phyloP scores from a whole-genome alignment of 257 asterid genomes.

The Solanum clarkiae region DNA sequence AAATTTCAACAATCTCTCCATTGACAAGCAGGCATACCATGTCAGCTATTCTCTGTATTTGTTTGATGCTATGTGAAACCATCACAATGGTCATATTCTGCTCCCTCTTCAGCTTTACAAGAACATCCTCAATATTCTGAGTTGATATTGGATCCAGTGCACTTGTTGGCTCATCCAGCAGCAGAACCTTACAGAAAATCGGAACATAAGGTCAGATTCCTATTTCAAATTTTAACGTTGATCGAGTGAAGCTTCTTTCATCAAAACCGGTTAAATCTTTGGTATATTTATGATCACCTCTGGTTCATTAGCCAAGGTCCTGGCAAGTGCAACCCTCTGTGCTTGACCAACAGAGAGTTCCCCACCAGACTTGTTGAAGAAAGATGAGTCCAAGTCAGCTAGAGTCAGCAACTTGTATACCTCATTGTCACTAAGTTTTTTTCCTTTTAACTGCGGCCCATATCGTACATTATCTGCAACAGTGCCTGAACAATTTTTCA shows the following conservation, averaged over 20 bases:
- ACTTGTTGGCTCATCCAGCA: conserved; percentile 73
- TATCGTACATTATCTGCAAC: conserved; percentile 68
- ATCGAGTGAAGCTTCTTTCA: background rate
- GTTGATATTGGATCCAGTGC: conserved; percentile 73
- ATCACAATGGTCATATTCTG: conserved; percentile 37
- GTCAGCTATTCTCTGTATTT: conserved; percentile 66
- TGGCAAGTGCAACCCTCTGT: conserved; percentile 79
- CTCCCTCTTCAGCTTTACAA: conserved; percentile 49
- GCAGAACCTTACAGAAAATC: conserved; percentile 28
- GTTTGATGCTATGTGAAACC: conserved; percentile 74
- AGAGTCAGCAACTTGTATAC: conserved; percentile 49
- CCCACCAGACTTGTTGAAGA: conserved; percentile 43
- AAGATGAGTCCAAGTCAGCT: conserved; percentile 59
- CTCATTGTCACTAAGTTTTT: conserved; percentile 40
- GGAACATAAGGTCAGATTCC: background rate
- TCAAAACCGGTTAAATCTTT: background rate
- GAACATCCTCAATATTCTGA: conserved; percentile 58
- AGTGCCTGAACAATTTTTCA: conserved; percentile 25
- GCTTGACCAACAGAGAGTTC: conserved; percentile 82
- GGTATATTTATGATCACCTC: conserved; percentile 22
- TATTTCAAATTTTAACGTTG: background rate
- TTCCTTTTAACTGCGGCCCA: conserved; percentile 59
- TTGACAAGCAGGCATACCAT: conserved; percentile 52
- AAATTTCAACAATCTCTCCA: conserved; percentile 61
- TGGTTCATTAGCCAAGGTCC: conserved; percentile 73